Conservation (phyloP, 305 asterid genomes). For the Lippia alba region DNA sequence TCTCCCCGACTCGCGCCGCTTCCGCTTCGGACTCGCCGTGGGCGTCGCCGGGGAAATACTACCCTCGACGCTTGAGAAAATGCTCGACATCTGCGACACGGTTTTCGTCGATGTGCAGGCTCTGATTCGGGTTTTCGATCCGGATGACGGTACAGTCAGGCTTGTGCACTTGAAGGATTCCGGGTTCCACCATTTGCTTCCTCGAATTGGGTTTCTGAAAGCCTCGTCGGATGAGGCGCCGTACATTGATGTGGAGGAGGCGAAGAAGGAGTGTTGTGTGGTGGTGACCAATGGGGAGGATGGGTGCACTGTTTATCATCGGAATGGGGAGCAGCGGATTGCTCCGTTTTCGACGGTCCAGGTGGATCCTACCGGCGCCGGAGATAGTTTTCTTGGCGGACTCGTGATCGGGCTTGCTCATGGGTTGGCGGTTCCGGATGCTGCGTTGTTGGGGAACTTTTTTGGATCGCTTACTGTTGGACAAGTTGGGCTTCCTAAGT, state of each 20-base stretch:
- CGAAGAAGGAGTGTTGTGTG: conserved; percentile 71
- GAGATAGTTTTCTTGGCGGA: conserved; percentile 93
- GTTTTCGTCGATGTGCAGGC: conserved; percentile 91
- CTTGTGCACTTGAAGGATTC: conserved; percentile 66
- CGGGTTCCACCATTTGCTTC: conserved; percentile 60
- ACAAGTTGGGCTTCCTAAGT: conserved; percentile 79
- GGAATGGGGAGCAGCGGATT: conserved; percentile 63
- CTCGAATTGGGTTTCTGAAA: conserved; percentile 71
- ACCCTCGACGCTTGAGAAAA: conserved; percentile 72
- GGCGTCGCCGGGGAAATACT: conserved; percentile 91
- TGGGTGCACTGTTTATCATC: conserved; percentile 69
- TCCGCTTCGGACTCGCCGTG: conserved; percentile 80
- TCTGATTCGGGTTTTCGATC: conserved; percentile 72
- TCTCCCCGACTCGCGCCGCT: conserved; percentile 57
- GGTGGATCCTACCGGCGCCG: conserved; percentile 98
- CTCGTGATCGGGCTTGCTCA: conserved; percentile 74
- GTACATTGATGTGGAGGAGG: conserved; percentile 70
- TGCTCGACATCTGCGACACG: conserved; percentile 69
- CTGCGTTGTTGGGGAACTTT: conserved; percentile 86
- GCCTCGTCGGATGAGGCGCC: conserved; percentile 89
- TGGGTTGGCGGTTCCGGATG: conserved; percentile 79
- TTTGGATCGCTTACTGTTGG: conserved; percentile 89
- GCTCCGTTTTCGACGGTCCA: conserved; percentile 74
- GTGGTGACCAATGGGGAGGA: conserved; percentile 90
- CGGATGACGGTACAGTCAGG: conserved; percentile 66